These are phyloP conservation scores for Skeletonema marinoi DNA, from an alignment of 108 stramenopile genomes.

Conservation along the genomic window DNA sequence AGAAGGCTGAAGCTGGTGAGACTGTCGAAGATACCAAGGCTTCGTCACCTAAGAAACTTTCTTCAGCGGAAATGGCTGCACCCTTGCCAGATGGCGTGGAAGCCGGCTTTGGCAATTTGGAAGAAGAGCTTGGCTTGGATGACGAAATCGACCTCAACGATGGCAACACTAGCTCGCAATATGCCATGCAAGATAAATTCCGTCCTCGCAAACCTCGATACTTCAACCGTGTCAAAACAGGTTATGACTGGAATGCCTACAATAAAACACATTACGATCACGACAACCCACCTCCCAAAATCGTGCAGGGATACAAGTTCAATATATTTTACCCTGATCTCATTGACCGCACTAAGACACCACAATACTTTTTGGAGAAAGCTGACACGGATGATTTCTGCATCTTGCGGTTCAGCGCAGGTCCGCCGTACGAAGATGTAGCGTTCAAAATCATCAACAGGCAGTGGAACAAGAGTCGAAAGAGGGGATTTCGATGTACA, in stretches of 20 bases:
- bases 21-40: slow-evolving; percentile 27
- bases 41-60: slow-evolving; percentile 15
- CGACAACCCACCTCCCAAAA: slow-evolving; percentile 99
- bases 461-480: slow-evolving; percentile 95
- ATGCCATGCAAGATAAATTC: slow-evolving; percentile 94
- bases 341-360: slow-evolving; percentile 94
- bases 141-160: slow-evolving; percentile 65
- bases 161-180: slow-evolving; percentile 24
- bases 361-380: slow-evolving; percentile 88
- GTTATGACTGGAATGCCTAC: slow-evolving; percentile 99
- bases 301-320: slow-evolving; percentile 99
- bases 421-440: slow-evolving; percentile 98
- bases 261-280: slow-evolving; percentile 98
- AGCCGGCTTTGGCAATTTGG: slow-evolving; percentile 81
- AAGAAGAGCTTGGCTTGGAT: slow-evolving; percentile 85
- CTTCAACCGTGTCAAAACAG: slow-evolving; percentile 98
- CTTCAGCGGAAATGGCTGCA: slow-evolving; percentile 42
- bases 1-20: slow-evolving; percentile 38
- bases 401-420: slow-evolving; percentile 96
- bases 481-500: slow-evolving; percentile 91
- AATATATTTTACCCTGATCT: slow-evolving; percentile 99
- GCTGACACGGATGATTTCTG: slow-evolving; percentile 93
- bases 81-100: slow-evolving; percentile 61
- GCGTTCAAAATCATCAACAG: slow-evolving; percentile 99
- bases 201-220: slow-evolving; percentile 97